Base-by-base conservation (phyloP, 257 asterid species). In the Euphrasia confusa region DNA sequence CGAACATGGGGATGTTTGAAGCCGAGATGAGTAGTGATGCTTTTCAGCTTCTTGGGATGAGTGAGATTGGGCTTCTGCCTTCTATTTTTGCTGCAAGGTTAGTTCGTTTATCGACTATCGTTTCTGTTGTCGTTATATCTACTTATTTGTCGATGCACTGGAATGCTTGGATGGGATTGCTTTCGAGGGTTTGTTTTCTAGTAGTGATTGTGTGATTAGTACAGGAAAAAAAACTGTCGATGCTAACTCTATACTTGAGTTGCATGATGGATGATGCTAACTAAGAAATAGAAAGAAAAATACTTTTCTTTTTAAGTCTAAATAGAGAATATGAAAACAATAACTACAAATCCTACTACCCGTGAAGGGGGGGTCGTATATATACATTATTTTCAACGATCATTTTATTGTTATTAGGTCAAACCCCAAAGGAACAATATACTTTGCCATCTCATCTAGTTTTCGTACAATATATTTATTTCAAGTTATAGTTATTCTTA, bases 11-110 rank as follows among this genome's bases (percentile, higher is more conserved):
- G 11, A 30, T 91, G 74, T 90, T 90, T 63, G 95, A 85, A 67
- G 98, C 96, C 52, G 98, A 90, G 61, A 90, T 90, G 98, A 90
- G 95, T 63, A 79, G 90, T 55, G 98, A 91, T 71, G 81, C 94
- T 1, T 91, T 76, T 67, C 98, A 85, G 76, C 95, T 91, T 61
- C 75, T 90, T 48, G 96, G 98, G 21, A 91, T 91, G 98, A 85
- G 96, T 13, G 86, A 91, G 75, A 84, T 85, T 3, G 98, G 98
- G 75, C 76, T 91, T 92, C 81, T 91, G n/a, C 96, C 96, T 26
- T 80, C 95, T 63, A 21, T 85, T 24, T 92, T 92, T 69, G 82
- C 93, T 56, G 67, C 75, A 1, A 84, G 98, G 98, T 85, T 59
- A 9, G 75, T 57, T 32, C 1, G 52, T 49, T 49, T 21, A 21